phyloP scores from a whole-genome alignment of 768 basidiomycete genomes.

The Boletales sp. region DNA sequence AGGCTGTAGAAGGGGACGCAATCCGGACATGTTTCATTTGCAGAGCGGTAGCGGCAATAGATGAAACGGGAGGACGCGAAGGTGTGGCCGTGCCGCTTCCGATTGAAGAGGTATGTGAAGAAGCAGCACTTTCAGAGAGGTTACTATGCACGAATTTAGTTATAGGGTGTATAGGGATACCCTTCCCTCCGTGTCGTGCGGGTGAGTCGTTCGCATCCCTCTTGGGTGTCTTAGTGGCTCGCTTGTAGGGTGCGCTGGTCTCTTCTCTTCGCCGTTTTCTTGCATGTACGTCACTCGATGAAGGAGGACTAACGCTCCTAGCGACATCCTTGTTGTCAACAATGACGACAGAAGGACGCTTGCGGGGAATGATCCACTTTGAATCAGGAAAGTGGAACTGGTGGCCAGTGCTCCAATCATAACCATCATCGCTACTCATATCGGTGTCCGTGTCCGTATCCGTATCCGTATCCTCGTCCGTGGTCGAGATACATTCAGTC shows the following conservation, averaged over 20 bases:
- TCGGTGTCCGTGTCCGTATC: constrained; percentile 19
- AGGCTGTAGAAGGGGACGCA: constrained; percentile 9
- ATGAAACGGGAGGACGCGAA: constrained; percentile 3
- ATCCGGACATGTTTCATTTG: constrained; percentile 14
- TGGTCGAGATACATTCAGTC: constrained; percentile 7
- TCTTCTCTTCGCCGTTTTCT: constrained; percentile 18
- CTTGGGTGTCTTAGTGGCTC: constrained; percentile 13
- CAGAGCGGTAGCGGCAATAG: constrained; percentile 3
- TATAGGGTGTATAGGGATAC: not conserved
- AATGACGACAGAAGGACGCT: constrained; percentile 18
- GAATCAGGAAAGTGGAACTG: constrained; percentile 4
- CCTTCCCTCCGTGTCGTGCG: constrained; percentile 1
- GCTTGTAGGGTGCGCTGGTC: not conserved
- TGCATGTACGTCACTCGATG: constrained; percentile 4
- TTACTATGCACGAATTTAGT: not conserved
- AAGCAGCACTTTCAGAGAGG: not conserved
- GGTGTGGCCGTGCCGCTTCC: not conserved
- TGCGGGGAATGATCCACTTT: constrained; percentile 19
- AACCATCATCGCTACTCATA: constrained; percentile 9
- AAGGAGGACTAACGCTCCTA: not conserved
- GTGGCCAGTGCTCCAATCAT: constrained; percentile 9
- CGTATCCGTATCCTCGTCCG: constrained; percentile 4
- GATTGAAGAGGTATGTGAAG: not conserved
- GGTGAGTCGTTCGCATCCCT: constrained; percentile 9
- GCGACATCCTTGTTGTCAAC: not conserved